Percentiles rank a stretch among this genome's conserved stretches.
Conservation (phyloP, 495 filamentous ascomycete genomes). For the Trichoderma reesei region DNA sequence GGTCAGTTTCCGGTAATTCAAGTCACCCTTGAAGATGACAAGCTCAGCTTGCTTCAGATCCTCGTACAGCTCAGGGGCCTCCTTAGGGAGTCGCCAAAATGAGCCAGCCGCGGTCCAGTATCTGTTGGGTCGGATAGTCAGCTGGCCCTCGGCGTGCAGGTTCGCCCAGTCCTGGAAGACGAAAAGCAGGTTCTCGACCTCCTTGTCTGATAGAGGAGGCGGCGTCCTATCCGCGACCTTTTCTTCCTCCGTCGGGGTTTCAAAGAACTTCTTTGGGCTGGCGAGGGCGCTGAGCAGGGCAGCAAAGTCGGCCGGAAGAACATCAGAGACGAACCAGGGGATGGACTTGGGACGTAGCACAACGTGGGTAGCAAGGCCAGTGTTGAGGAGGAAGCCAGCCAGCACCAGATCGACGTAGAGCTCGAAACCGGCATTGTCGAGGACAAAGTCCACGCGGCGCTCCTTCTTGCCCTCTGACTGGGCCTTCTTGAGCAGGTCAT, state of each 20-base stretch:
- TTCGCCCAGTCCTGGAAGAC: slow-evolving; percentile 72
- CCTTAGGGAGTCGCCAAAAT: slow-evolving; percentile 74
- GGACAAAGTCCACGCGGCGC: slow-evolving; percentile 77
- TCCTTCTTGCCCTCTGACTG: slow-evolving; percentile 47
- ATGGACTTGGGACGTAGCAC: slow-evolving; percentile 91
- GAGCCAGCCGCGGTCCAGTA: slow-evolving; percentile 85
- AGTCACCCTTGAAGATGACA: slow-evolving; percentile 93
- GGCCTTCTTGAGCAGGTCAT: slow-evolving; percentile 55
- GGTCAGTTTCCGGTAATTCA: slow-evolving; percentile 89
- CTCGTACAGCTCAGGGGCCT: slow-evolving; percentile 55
- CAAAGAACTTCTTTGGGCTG: slow-evolving; percentile 65
- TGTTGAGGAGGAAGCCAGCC: slow-evolving; percentile 74
- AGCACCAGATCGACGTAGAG: slow-evolving; percentile 89
- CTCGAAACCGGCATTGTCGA: slow-evolving; percentile 96
- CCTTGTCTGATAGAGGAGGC: slow-evolving; percentile 51
- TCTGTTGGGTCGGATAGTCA: slow-evolving; percentile 66
- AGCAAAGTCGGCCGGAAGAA: slow-evolving; percentile 73
- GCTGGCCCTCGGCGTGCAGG: slow-evolving; percentile 70
- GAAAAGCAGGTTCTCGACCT: slow-evolving; percentile 57
- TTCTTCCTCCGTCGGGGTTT: slow-evolving; percentile 58
- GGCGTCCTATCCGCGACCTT: slow-evolving; percentile 43
- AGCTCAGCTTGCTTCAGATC: slow-evolving; percentile 79
- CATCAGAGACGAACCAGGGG: slow-evolving; percentile 97
- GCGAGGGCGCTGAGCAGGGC: slow-evolving; percentile 69
- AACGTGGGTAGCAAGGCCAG: slow-evolving; percentile 72